Evolutionary conservation across 139 green algal species (phyloP), one percentile per base, ranked within the genome.

Genomic region (Tetradesmus obliquus): DNA sequence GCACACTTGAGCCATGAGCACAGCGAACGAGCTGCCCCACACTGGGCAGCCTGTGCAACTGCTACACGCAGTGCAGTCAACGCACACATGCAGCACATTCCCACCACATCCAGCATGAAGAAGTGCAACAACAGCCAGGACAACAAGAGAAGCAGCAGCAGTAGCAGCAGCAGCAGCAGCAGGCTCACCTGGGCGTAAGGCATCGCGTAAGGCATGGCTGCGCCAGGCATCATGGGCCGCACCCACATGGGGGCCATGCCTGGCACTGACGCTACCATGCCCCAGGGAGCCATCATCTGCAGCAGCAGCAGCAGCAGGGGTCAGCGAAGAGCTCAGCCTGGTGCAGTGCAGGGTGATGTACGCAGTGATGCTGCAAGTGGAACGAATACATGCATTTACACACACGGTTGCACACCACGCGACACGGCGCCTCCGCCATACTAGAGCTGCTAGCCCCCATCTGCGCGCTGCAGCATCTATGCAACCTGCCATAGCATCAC

Each of bases 141-240:
- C 17, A 22, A 9, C 12, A 22, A 62, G 80, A 7, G 2, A 86
- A 55, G 12, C 54, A 87, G 54, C 51, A 62, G 1, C 60, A 32
- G n/a, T 57, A 17, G 10, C 13, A 45, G 60, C 62, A 51, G 19
- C 8, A 69, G 76, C 88, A 10, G 20, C 79, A 81, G 57, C 79
- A 62, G 88, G 1, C 57, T n/a, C 22, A 92, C 89, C 89, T 92
- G 89, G 3, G 54, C 82, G 69, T 92, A 92, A 20, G 82, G 54
- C 2, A 92, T 93, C 22, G 58, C 45, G 82, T 92, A 91, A 81
- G 90, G 90, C 81, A 94, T 81, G 10, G 71, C 60, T 86, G 88
- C 87, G 3, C 91, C 87, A 1, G 87, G 74, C 82, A 84, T 76
- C 72, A 87, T 88, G 22, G 66, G 80, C 87, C 62, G 32, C 69